A percentile compares a stretch with the other conserved stretches of the same genome.
Conservation (phyloP, 176 grass and related monocot species). For the Puya raimondii region DNA sequence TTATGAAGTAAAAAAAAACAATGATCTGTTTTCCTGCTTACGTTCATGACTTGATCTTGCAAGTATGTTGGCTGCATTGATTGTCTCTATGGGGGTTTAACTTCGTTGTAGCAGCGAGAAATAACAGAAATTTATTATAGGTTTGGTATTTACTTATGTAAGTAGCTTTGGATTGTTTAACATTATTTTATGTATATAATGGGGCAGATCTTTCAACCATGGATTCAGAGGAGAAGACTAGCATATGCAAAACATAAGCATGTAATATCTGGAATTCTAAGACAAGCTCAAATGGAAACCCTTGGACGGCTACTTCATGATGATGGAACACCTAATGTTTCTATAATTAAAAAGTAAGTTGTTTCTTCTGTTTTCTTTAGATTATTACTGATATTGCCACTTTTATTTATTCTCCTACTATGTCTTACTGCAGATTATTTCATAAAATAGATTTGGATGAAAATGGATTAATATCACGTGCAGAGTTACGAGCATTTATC, state of each 20-base stretch:
- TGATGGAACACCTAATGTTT: slow-evolving; percentile 45
- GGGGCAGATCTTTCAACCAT: slow-evolving; percentile 89
- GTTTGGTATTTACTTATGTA: not conserved
- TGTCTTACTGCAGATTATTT: slow-evolving; percentile 26
- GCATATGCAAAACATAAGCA: slow-evolving; percentile 88
- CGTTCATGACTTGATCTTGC: no score
- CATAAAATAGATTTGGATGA: slow-evolving; percentile 24
- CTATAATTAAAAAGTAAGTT: slow-evolving; percentile 52
- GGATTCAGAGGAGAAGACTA: slow-evolving; percentile 81
- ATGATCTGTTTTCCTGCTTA: not conserved
- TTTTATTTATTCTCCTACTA: not conserved
- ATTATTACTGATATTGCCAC: not conserved
- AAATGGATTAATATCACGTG: slow-evolving; percentile 19
- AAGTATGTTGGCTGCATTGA: no score
- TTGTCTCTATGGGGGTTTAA: no score
- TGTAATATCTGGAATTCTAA: slow-evolving; percentile 91
- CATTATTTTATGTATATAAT: not conserved
- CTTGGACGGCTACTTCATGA: slow-evolving; percentile 48
- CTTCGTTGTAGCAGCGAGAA: not conserved
- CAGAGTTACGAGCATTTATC: slow-evolving; percentile 35
- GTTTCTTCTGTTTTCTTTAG: not conserved
- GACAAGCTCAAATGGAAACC: slow-evolving; percentile 32
- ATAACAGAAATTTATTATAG: not conserved
- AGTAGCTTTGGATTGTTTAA: not conserved
- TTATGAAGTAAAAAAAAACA: not conserved